Percentiles rank a stretch among this genome's conserved stretches.
These are phyloP conservation scores for Candida sithepensis DNA, from an alignment of 805 yeast genomes.

Conservation along the genomic window DNA sequence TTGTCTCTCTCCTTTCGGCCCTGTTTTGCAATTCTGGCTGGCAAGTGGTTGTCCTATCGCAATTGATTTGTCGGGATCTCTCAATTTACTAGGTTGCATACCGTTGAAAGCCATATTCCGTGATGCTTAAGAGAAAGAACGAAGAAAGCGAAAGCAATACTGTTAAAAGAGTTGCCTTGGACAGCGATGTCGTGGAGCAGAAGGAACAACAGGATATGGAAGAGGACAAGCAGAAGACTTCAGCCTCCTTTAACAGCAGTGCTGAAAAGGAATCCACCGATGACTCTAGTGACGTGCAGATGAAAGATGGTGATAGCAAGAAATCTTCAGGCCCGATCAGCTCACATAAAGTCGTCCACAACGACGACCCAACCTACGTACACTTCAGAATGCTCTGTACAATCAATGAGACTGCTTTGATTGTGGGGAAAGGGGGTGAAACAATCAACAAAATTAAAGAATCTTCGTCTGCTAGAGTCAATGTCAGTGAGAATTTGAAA, in stretches of 20 bases:
- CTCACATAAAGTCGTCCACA: constrained; percentile 21
- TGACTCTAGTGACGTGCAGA: constrained; percentile 3
- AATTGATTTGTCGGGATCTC: not conserved
- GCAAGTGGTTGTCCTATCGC: not conserved
- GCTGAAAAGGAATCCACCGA: constrained; percentile 5
- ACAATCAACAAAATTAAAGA: constrained; percentile 62
- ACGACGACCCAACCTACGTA: constrained; percentile 57
- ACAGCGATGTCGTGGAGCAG: constrained; percentile 50
- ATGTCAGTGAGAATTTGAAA: constrained; percentile 68
- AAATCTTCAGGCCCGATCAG: constrained; percentile 17
- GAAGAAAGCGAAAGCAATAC: constrained; percentile 58
- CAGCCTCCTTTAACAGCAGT: constrained; percentile 30
- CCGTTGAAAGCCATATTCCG: not conserved
- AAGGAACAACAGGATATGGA: constrained; percentile 38
- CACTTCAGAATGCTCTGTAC: constrained; percentile 72
- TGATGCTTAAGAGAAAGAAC: constrained; percentile 61
- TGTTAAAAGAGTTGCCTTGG: constrained; percentile 67
- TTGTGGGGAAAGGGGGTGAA: constrained; percentile 83
- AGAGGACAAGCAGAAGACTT: constrained; percentile 40
- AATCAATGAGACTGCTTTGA: constrained; percentile 68
- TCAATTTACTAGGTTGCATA: not conserved
- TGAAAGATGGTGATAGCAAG: constrained; percentile 5
- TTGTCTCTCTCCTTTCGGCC: no score
- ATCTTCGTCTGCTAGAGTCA: constrained; percentile 58
- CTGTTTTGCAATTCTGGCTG: no score